Evolutionary conservation across 2,329 filamentous ascomycete genomes (phyloP).

Genomic region (Ascochyta koolunga): DNA sequence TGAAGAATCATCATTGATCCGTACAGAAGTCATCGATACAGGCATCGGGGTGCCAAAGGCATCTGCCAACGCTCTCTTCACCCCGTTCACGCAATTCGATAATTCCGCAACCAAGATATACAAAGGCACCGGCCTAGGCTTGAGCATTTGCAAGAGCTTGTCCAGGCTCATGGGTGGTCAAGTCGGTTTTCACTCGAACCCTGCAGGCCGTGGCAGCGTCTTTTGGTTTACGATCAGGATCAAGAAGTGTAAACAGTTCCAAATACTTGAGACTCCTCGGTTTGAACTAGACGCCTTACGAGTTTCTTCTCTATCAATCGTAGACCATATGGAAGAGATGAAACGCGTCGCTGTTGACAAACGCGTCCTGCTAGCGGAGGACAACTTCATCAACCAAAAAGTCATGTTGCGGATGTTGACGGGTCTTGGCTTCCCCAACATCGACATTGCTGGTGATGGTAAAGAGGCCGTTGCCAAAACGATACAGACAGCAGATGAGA

Average conservation of each 20-base stretch:
- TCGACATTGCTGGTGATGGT: slow-evolving; percentile 51
- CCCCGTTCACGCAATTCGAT: slow-evolving; percentile 63
- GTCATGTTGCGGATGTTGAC: slow-evolving; percentile 56
- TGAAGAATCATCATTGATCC: slow-evolving; percentile 53
- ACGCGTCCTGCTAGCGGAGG: slow-evolving; percentile 53
- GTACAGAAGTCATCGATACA: slow-evolving; percentile 60
- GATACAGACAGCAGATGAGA: slow-evolving; percentile 1
- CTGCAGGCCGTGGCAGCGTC: slow-evolving; percentile 53
- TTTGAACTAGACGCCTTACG: slow-evolving; percentile 16
- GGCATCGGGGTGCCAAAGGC: slow-evolving; percentile 60
- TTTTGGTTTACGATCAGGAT: slow-evolving; percentile 59
- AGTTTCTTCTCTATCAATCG: slow-evolving; percentile 14
- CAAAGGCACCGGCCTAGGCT: slow-evolving; percentile 62
- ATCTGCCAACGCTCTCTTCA: slow-evolving; percentile 58
- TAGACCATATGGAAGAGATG: slow-evolving; percentile 29
- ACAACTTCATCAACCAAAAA: slow-evolving; percentile 56
- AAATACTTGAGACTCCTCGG: slow-evolving; percentile 19
- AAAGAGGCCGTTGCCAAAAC: slow-evolving; percentile 48
- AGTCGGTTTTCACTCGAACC: slow-evolving; percentile 56
- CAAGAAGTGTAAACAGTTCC: slow-evolving; percentile 36
- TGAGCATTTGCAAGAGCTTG: slow-evolving; percentile 64
- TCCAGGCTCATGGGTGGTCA: slow-evolving; percentile 63
- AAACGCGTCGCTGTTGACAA: slow-evolving; percentile 27
- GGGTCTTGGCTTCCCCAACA: slow-evolving; percentile 40
- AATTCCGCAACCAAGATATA: slow-evolving; percentile 60